A percentile compares a stretch with the other conserved stretches of the same genome.
These are phyloP conservation scores for Aspergillus kassunensis DNA, from an alignment of 495 filamentous ascomycete genomes.

Conservation along the genomic window DNA sequence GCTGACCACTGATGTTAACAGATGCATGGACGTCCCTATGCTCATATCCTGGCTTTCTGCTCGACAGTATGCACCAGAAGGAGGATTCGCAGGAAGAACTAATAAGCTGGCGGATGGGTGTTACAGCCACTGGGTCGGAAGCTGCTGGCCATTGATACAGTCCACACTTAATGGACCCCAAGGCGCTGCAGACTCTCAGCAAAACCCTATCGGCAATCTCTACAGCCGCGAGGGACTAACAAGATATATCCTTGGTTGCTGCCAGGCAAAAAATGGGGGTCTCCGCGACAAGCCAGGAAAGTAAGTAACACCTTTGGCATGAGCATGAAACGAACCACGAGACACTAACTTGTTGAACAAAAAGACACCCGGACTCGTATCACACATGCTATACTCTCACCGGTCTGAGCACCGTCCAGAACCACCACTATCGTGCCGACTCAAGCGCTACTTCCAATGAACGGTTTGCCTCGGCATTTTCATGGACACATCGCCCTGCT, in stretches of 20 bases:
- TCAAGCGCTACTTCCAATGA: constrained; percentile 30
- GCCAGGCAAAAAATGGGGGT: constrained; percentile 74
- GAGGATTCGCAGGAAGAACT: constrained; percentile 87
- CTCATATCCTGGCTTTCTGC: constrained; percentile 84
- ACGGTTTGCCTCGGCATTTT: constrained; percentile 53
- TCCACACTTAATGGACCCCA: constrained; percentile 62
- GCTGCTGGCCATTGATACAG: constrained; percentile 86
- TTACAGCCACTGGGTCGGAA: constrained; percentile 96
- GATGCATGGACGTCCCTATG: constrained; percentile 71
- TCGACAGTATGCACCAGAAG: constrained; percentile 87
- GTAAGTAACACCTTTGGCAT: constrained; percentile 47
- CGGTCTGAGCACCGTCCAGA: constrained; percentile 77
- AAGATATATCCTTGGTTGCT: constrained; percentile 84
- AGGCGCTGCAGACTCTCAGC: constrained; percentile 15
- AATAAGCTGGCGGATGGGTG: constrained; percentile 98
- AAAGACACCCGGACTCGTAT: constrained; percentile 76
- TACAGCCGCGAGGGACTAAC: constrained; percentile 82
- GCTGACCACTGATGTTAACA: constrained; percentile 29
- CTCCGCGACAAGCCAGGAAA: constrained; percentile 91
- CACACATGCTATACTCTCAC: constrained; percentile 88
- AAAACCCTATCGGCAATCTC: constrained; percentile 41
- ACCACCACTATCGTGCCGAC: constrained; percentile 62
- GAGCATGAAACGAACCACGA: not conserved
- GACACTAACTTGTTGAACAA: not conserved
- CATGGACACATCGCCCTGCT: constrained; percentile 57